These are phyloP conservation scores for Phytopythium delawarense DNA, from an alignment of 352 stramenopile genomes.

Conservation along the genomic window DNA sequence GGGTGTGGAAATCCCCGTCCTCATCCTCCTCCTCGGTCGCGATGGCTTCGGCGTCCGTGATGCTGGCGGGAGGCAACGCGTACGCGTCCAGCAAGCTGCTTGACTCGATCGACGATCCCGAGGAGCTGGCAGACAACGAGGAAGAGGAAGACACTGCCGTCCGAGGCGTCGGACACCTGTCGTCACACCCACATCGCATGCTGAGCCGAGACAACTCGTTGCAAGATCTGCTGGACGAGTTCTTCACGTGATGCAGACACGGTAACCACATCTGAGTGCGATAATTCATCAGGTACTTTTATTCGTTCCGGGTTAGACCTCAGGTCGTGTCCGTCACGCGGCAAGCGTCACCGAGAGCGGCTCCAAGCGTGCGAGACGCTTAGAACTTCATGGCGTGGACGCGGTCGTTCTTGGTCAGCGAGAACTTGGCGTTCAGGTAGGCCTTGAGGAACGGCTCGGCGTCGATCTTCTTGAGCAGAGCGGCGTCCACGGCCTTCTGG, in stretches of 20 bases:
- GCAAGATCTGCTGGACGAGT: slow-evolving; percentile 73
- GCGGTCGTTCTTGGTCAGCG: slow-evolving; percentile 96
- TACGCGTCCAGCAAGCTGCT: slow-evolving; percentile 12
- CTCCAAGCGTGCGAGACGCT: slow-evolving; percentile 13
- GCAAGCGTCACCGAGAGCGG: background rate
- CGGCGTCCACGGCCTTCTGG: slow-evolving; percentile 97
- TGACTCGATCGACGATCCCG: slow-evolving; percentile 3
- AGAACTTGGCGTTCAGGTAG: slow-evolving; percentile 99
- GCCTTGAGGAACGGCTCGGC: slow-evolving; percentile 94
- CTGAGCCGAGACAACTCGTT: slow-evolving; percentile 41
- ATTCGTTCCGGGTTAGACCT: slow-evolving; percentile 18
- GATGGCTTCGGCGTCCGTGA: background rate
- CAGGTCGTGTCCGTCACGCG: slow-evolving; percentile 18
- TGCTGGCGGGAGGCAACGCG: background rate
- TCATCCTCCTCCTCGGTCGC: background rate
- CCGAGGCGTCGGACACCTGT: slow-evolving; percentile 1
- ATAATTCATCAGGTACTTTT: slow-evolving; percentile 64
- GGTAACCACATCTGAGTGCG: slow-evolving; percentile 9
- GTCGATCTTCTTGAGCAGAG: slow-evolving; percentile 83
- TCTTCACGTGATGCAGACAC: slow-evolving; percentile 19
- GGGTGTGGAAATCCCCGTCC: background rate
- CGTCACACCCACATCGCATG: background rate
- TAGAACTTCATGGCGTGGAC: slow-evolving; percentile 99
- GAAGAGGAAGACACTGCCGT: slow-evolving; percentile 14
- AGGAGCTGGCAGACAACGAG: slow-evolving; percentile 26